phyloP scores from a whole-genome alignment of 306 rosid species.

The Casuarina equisetifolia region DNA sequence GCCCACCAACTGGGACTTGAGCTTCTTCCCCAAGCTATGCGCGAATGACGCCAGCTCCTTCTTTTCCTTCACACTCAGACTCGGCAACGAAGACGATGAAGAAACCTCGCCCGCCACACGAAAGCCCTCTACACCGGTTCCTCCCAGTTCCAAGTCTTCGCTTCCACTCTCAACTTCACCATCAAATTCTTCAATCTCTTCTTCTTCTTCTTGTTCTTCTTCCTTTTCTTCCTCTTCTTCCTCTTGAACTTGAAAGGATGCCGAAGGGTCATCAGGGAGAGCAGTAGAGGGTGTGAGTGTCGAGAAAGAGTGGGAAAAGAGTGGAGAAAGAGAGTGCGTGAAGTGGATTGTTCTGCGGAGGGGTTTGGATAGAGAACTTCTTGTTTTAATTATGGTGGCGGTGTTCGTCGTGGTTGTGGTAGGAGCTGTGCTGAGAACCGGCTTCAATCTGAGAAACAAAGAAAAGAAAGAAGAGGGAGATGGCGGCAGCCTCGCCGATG shows the following conservation, averaged over 20 bases:
- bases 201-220: slow-evolving; percentile 21
- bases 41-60: slow-evolving; percentile 86
- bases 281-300: slow-evolving; percentile 22
- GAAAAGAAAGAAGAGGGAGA: slow-evolving; percentile 33
- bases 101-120: slow-evolving; percentile 27
- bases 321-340: slow-evolving; percentile 2
- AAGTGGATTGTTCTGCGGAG: slow-evolving; percentile 21
- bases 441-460: slow-evolving; percentile 42
- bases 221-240: slow-evolving; percentile 24
- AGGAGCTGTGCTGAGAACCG: slow-evolving; percentile 26
- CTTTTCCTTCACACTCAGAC: slow-evolving; percentile 72
- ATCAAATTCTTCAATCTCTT: slow-evolving; percentile 16
- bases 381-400: too few relatives aligned
- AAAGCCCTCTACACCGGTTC: slow-evolving; percentile 17
- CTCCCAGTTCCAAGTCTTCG: slow-evolving; percentile 31
- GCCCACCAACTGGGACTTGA: slow-evolving; percentile 86
- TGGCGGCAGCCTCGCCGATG: background rate
- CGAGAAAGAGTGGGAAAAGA: slow-evolving; percentile 29
- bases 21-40: slow-evolving; percentile 83
- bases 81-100: slow-evolving; percentile 45
- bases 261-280: slow-evolving; percentile 5
- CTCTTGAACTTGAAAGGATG: background rate
- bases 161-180: slow-evolving; percentile 23
- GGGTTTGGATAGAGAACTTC: background rate
- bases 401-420: slow-evolving; percentile 11